phyloP scores from a whole-genome alignment of 2,329 filamentous ascomycete genomes.

The Cercospora berteroae region DNA sequence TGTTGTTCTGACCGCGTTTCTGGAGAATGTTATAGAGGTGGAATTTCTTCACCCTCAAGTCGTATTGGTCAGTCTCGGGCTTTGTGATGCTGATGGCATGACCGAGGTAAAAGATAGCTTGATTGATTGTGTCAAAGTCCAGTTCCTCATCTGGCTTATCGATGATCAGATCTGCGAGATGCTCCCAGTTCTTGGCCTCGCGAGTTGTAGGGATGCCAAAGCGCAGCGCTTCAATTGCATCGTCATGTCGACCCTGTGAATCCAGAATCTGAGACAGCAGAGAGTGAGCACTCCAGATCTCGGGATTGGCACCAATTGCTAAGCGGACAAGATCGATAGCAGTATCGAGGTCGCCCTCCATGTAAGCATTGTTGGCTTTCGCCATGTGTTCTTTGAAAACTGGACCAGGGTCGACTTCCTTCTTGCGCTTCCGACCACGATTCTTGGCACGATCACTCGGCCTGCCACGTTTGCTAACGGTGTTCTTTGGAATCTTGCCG shows the following conservation, averaged over 20 bases:
- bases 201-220: slow-evolving; percentile 58
- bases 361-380: slow-evolving; percentile 66
- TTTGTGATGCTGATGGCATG: slow-evolving; percentile 55
- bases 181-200: slow-evolving; percentile 57
- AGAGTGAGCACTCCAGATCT: slow-evolving; percentile 61
- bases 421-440: slow-evolving; percentile 41
- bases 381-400: slow-evolving; percentile 69
- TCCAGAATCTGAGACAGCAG: slow-evolving; percentile 60
- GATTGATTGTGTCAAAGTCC: slow-evolving; percentile 37
- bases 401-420: slow-evolving; percentile 65
- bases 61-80: slow-evolving; percentile 27
- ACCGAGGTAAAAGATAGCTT: slow-evolving; percentile 54
- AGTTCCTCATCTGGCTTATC: slow-evolving; percentile 47
- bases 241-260: slow-evolving; percentile 55
- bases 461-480: slow-evolving; percentile 10
- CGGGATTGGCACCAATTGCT: slow-evolving; percentile 58
- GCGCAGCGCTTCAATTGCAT: slow-evolving; percentile 56
- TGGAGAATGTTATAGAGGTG: slow-evolving; percentile 53
- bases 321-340: slow-evolving; percentile 54
- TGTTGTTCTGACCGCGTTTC: slow-evolving; percentile 40
- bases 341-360: slow-evolving; percentile 59
- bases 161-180: slow-evolving; percentile 56
- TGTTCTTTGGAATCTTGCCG: slow-evolving; percentile 15
- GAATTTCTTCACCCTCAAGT: slow-evolving; percentile 56
- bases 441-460: slow-evolving; percentile 28